Conservation (phyloP, 2,329 filamentous ascomycete species). For the Colletotrichum filicis region DNA sequence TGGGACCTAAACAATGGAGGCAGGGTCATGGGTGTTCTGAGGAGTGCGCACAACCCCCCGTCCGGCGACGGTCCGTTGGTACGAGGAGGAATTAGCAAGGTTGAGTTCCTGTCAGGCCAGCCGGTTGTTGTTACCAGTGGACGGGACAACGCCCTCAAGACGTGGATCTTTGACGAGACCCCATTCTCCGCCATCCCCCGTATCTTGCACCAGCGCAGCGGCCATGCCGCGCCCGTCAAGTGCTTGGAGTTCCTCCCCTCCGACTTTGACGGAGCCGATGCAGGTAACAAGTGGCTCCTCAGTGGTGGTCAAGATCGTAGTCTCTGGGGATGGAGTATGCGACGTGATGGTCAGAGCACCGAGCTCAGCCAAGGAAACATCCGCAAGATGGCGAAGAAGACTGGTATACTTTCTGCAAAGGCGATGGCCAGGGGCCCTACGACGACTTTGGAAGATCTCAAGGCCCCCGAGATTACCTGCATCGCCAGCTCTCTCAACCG, state of each 20-base stretch:
- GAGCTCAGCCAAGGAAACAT: constrained; percentile 93
- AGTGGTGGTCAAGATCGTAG: constrained; percentile 91
- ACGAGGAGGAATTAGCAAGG: constrained; percentile 82
- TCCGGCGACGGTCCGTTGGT: constrained; percentile 64
- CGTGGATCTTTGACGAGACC: constrained; percentile 95
- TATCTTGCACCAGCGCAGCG: constrained; percentile 85
- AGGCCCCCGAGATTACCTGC: constrained; percentile 90
- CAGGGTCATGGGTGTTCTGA: constrained; percentile 85
- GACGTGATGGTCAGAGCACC: constrained; percentile 91
- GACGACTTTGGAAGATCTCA: constrained; percentile 78
- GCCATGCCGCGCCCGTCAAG: constrained; percentile 88
- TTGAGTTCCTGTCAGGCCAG: constrained; percentile 91
- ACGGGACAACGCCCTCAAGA: constrained; percentile 91
- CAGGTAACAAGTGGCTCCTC: constrained; percentile 91
- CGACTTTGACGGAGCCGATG: constrained; percentile 89
- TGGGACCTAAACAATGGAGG: constrained; percentile 96
- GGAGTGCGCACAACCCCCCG: constrained; percentile 87
- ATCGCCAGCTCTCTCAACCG: constrained; percentile 93
- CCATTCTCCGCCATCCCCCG: constrained; percentile 90
- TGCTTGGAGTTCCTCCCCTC: constrained; percentile 87
- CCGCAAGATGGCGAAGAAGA: constrained; percentile 89
- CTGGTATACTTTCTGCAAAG: constrained; percentile 73
- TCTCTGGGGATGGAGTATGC: constrained; percentile 95
- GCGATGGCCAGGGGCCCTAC: constrained; percentile 69
- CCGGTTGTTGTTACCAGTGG: constrained; percentile 91